Evolutionary conservation across 1,139 yeast genomes (phyloP), one percentile per base, ranked within the genome.

Genomic region (Suhomyces terraborum): DNA sequence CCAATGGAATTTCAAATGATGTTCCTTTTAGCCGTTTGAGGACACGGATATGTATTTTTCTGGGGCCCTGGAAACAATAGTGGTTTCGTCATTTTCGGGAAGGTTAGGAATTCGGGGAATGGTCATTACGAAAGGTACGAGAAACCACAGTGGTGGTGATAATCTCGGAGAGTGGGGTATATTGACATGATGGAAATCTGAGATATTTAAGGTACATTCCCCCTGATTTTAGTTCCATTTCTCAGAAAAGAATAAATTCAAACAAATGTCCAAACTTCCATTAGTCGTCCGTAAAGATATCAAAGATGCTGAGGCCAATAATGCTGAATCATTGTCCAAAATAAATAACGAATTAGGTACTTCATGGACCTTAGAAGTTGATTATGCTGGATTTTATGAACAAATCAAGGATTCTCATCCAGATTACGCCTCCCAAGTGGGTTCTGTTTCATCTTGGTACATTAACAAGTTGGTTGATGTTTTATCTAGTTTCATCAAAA

Each of bases 191-290:
- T n/a, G 12, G 12, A 23, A 23, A 6, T n/a, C 4, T 23, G 6
- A 14, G 6, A 4, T 24, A 24, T 24, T 24, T 24, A 24, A 24
- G 8, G 27, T 3, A 7, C 8, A 4, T 5, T 4, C 6, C 13
- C 14, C 27, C 13, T 3, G 9, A 4, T 12, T 9, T 6, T 6
- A 16, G 4, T 27, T 16, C 19, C 4, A 16, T n/a, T 16, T n/a
- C 20, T 7, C 9, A 7, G 23, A 21, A 9, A 27, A 27, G 5
- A 9, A n/a, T 8, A 16, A 26, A n/a, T 18, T 17, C 4, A 7
- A 17, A 10, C n/a, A 4, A 28, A 47, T 47, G 50, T 46, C 47
- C 12, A 43, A 47, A 36, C 22, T 43, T 12, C 48, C 49, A 23
- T 45, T 45, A 32, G 35, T 29, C 9, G 37, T 46, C 10, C 42